phyloP scores from a whole-genome alignment of 352 stramenopile genomes.

The Pythium brachiatum region DNA sequence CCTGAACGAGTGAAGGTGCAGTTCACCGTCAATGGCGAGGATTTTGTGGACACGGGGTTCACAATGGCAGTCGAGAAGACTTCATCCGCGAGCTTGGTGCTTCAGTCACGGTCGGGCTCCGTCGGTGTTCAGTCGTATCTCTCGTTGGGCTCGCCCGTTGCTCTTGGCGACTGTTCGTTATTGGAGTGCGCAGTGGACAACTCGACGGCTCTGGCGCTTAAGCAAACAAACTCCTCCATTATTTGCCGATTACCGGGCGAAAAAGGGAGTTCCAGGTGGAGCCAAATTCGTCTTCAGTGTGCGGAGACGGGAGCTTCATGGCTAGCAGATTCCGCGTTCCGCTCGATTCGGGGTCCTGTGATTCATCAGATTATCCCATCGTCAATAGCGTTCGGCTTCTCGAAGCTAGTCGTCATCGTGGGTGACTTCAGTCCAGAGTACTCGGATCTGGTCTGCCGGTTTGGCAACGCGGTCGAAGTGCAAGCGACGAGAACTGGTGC shows the following conservation, averaged over 20 bases:
- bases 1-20: constrained; percentile 11
- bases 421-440: constrained; percentile 15
- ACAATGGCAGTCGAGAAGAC: constrained; percentile 30
- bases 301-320: neutral
- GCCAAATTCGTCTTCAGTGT: neutral
- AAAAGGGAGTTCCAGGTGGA: too few species aligned
- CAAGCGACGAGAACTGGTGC: constrained; percentile 2
- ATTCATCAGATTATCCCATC: constrained; percentile 18
- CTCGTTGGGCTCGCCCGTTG: neutral
- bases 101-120: neutral
- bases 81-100: neutral
- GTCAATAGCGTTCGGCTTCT: constrained; percentile 8
- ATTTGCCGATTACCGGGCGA: constrained; percentile 9
- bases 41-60: constrained; percentile 33
- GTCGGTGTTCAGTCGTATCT: neutral
- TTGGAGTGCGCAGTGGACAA: constrained; percentile 19
- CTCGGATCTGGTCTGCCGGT: constrained; percentile 8
- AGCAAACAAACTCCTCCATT: neutral
- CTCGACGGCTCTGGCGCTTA: neutral
- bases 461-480: constrained; percentile 12
- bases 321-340: constrained; percentile 1
- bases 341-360: neutral
- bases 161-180: neutral
- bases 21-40: constrained; percentile 57
- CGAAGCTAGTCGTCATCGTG: constrained; percentile 13